Evolutionary conservation across 495 filamentous ascomycete species (phyloP).

Genomic region (Aspergillus baeticus): DNA sequence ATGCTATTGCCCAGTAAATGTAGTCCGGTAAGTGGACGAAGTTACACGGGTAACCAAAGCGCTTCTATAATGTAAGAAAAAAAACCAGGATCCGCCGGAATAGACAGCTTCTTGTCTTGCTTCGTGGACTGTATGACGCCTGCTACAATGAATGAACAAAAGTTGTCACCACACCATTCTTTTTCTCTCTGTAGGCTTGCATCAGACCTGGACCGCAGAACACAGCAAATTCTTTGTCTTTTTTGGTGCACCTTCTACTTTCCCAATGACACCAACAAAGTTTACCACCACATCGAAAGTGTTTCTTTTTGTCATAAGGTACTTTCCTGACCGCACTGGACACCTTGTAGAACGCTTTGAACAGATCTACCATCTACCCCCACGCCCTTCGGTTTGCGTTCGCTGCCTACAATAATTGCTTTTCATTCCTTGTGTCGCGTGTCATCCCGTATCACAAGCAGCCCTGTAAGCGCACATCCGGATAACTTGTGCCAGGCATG

Average conservation of each 20-base stretch:
- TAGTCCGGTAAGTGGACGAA: constrained; percentile 31
- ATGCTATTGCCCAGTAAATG: constrained; percentile 64
- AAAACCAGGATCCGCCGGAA: constrained; percentile 34
- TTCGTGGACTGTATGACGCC: constrained; percentile 42
- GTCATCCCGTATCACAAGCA: too few relatives aligned
- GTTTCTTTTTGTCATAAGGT: neutral
- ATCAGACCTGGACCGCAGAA: neutral
- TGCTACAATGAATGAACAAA: constrained; percentile 23
- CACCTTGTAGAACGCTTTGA: neutral
- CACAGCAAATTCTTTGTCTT: neutral
- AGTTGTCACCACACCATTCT: constrained; percentile 12
- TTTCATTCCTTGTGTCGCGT: neutral
- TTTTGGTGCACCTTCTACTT: neutral
- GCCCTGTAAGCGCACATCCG: too few relatives aligned
- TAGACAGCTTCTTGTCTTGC: constrained; percentile 43
- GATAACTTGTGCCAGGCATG: too few relatives aligned
- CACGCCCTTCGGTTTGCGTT: neutral
- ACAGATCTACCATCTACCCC: neutral
- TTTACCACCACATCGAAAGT: neutral
- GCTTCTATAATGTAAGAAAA: constrained; percentile 16
- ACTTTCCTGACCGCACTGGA: neutral
- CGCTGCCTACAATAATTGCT: neutral
- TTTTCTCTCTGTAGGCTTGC: constrained; percentile 1
- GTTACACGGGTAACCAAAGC: constrained; percentile 26
- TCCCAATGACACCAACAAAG: constrained; percentile 6